phyloP scores from a whole-genome alignment of 2,329 filamentous ascomycete species.

The Exophiala phaeomuriformis region DNA sequence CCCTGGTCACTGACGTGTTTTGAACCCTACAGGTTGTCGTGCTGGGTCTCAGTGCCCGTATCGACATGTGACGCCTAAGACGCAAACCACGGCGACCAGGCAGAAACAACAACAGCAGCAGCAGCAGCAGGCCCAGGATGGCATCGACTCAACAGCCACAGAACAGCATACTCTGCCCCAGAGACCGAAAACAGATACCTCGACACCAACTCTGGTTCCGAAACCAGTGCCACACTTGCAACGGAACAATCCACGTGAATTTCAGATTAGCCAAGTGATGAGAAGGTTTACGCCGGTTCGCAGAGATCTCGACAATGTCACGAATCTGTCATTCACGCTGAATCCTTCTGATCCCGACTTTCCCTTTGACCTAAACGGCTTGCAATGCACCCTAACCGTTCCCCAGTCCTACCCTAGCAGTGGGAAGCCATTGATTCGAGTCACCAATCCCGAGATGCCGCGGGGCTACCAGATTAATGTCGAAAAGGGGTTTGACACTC shows the following conservation, averaged over 20 bases:
- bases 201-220: constrained; percentile 33
- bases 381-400: constrained; percentile 62
- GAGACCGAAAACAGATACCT: not conserved
- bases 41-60: constrained; percentile 47
- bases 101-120: constrained; percentile 11
- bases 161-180: constrained; percentile 11
- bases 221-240: constrained; percentile 62
- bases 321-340: constrained; percentile 57
- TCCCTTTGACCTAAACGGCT: constrained; percentile 62
- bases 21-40: constrained; percentile 41
- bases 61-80: constrained; percentile 33
- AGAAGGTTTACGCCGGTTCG: constrained; percentile 55
- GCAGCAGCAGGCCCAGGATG: constrained; percentile 18
- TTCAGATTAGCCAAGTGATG: constrained; percentile 66
- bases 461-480: constrained; percentile 69
- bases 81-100: constrained; percentile 28
- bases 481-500: constrained; percentile 62
- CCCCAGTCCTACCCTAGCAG: constrained; percentile 56
- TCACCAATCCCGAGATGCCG: constrained; percentile 64
- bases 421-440: constrained; percentile 51
- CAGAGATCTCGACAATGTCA: constrained; percentile 42
- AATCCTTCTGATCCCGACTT: constrained; percentile 75
- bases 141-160: constrained; percentile 10
- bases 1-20: constrained; percentile 4
- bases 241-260: constrained; percentile 60